phyloP scores from a whole-genome alignment of 352 stramenopile species.

The Phytopythium sindhum region DNA sequence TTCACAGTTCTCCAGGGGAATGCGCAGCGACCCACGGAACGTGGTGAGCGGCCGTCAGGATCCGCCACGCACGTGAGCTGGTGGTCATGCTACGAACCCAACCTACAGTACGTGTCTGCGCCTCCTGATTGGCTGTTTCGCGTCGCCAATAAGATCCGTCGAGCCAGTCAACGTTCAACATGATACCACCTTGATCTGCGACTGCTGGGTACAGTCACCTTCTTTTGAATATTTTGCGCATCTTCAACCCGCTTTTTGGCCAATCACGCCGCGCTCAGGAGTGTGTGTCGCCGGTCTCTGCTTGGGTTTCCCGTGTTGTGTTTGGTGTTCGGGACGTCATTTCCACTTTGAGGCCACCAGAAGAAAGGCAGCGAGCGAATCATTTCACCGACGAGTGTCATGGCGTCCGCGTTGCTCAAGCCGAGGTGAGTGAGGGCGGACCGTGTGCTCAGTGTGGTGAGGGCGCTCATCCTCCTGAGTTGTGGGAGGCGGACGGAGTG shows the following conservation, averaged over 20 bases:
- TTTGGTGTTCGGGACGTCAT: neutral
- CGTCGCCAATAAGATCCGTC: neutral
- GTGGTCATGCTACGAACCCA: neutral
- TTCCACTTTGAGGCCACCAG: slow-evolving; percentile 1
- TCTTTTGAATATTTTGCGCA: neutral
- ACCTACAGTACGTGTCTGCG: neutral
- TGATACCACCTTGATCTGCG: neutral
- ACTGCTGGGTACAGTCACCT: neutral
- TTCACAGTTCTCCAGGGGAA: neutral
- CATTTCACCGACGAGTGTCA: neutral
- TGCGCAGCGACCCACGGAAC: neutral
- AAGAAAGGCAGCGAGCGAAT: neutral
- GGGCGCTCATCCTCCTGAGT: neutral
- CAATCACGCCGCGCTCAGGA: neutral
- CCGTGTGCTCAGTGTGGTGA: neutral
- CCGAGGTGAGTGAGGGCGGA: neutral
- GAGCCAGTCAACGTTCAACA: neutral
- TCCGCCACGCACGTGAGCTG: neutral
- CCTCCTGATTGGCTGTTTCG: neutral
- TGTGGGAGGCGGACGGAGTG: neutral
- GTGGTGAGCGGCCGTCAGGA: no score
- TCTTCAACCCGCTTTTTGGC: slow-evolving; percentile 3
- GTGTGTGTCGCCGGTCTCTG: neutral
- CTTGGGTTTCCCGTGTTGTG: neutral
- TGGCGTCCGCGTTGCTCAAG: slow-evolving; percentile 8